phyloP scores from a whole-genome alignment of 805 yeast species.

The Sugiyamaella valdiviana region DNA sequence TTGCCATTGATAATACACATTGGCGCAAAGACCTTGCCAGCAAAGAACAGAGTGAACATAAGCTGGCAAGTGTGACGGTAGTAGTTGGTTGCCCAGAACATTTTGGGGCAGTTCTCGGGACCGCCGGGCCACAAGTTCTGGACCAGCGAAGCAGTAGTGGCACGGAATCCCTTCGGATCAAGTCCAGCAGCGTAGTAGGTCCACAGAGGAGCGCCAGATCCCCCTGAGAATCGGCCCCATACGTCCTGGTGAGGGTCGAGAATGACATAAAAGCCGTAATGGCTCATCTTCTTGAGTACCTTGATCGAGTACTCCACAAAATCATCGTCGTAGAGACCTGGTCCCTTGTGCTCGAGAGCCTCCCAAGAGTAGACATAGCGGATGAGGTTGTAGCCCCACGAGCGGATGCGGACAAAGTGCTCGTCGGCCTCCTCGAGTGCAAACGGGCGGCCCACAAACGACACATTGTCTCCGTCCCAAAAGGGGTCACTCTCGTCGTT shows the following conservation, averaged over 20 bases:
- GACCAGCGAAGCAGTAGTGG: slow-evolving; percentile 72
- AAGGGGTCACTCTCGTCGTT: slow-evolving; percentile 32
- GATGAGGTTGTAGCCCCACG: slow-evolving; percentile 75
- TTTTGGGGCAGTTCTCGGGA: slow-evolving; percentile 64
- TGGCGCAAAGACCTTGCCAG: slow-evolving; percentile 72
- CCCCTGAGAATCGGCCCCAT: slow-evolving; percentile 88
- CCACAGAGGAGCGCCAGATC: slow-evolving; percentile 94
- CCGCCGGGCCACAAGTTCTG: slow-evolving; percentile 52
- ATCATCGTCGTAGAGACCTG: slow-evolving; percentile 71
- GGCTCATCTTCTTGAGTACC: slow-evolving; percentile 50
- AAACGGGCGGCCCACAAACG: slow-evolving; percentile 76
- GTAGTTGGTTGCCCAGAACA: slow-evolving; percentile 91
- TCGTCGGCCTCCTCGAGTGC: slow-evolving; percentile 62
- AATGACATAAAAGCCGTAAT: slow-evolving; percentile 68
- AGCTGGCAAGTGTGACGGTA: slow-evolving; percentile 63
- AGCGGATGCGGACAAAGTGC: slow-evolving; percentile 63
- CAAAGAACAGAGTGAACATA: slow-evolving; percentile 85
- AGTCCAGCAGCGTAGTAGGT: slow-evolving; percentile 86
- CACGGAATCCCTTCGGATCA: slow-evolving; percentile 59
- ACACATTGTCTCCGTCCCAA: slow-evolving; percentile 61
- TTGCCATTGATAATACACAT: slow-evolving; percentile 60
- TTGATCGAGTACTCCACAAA: slow-evolving; percentile 65
- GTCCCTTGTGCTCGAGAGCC: slow-evolving; percentile 82
- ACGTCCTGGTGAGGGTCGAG: slow-evolving; percentile 91
- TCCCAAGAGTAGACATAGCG: slow-evolving; percentile 87